Conservation (phyloP, 306 rosid genomes). For the Luffa aegyptiaca region DNA sequence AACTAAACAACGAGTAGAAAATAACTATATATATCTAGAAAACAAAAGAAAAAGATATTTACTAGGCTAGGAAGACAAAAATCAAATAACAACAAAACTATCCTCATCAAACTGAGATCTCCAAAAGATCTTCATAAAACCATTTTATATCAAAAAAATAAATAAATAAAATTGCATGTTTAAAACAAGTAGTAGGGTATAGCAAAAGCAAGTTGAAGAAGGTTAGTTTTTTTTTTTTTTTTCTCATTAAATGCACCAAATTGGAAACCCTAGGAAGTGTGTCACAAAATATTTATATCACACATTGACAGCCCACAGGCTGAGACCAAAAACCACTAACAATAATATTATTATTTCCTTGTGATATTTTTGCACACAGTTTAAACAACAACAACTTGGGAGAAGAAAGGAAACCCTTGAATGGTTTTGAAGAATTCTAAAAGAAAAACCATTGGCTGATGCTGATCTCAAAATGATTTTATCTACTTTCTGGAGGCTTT, state of each 20-base stretch:
- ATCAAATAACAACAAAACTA: not conserved
- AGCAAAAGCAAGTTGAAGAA: not conserved
- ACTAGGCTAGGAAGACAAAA: too few relatives aligned
- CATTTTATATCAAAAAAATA: not conserved
- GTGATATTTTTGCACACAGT: not conserved
- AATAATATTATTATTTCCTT: not conserved
- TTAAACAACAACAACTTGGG: not conserved
- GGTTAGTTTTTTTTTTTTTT: not conserved
- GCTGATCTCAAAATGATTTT: not conserved
- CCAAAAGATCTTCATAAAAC: not conserved
- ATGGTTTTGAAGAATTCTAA: not conserved
- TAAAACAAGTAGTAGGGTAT: not conserved
- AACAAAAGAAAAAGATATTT: too few relatives aligned
- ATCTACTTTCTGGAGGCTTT: not conserved
- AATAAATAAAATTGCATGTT: not conserved
- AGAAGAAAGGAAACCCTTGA: not conserved
- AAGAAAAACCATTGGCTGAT: not conserved
- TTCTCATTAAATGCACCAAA: not conserved
- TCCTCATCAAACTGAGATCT: not conserved
- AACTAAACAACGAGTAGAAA: too few relatives aligned
- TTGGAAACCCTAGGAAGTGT: not conserved
- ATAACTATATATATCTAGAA: too few relatives aligned
- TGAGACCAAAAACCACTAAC: not conserved
- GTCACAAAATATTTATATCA: not conserved
- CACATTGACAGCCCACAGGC: not conserved